Conservation (phyloP, 306 rosid genomes). For the Albizia julibrissin region DNA sequence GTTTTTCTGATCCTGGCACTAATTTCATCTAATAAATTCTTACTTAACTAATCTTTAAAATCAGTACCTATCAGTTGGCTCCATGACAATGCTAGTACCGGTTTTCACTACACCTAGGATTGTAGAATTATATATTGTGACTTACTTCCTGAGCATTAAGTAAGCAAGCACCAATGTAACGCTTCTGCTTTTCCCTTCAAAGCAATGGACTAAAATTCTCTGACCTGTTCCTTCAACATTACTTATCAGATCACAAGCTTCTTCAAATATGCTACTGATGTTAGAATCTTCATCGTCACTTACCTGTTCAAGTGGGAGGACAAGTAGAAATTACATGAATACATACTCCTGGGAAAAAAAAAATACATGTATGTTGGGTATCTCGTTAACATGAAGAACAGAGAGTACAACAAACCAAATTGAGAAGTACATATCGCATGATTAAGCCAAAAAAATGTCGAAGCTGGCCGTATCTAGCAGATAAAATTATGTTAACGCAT, state of each 20-base stretch:
- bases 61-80: background rate
- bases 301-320: constrained; percentile 51
- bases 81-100: background rate
- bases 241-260: constrained; percentile 72
- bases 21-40: background rate
- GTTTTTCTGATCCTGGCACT: background rate
- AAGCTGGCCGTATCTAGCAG: background rate
- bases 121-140: constrained; percentile 26
- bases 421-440: constrained; percentile 1
- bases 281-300: constrained; percentile 70
- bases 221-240: constrained; percentile 71
- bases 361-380: background rate
- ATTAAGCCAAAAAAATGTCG: background rate
- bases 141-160: constrained; percentile 94
- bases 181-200: constrained; percentile 97
- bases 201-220: constrained; percentile 89
- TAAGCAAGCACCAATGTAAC: constrained; percentile 87
- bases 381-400: background rate
- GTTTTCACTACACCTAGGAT: background rate
- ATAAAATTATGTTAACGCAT: background rate
- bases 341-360: background rate
- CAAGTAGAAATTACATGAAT: constrained; percentile 27
- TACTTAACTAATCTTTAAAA: background rate
- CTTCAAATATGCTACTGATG: constrained; percentile 79
- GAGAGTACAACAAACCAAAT: background rate